These are phyloP conservation scores for Ceratocystis alfenasii DNA, from an alignment of 2,329 filamentous ascomycete species.

Conservation along the genomic window DNA sequence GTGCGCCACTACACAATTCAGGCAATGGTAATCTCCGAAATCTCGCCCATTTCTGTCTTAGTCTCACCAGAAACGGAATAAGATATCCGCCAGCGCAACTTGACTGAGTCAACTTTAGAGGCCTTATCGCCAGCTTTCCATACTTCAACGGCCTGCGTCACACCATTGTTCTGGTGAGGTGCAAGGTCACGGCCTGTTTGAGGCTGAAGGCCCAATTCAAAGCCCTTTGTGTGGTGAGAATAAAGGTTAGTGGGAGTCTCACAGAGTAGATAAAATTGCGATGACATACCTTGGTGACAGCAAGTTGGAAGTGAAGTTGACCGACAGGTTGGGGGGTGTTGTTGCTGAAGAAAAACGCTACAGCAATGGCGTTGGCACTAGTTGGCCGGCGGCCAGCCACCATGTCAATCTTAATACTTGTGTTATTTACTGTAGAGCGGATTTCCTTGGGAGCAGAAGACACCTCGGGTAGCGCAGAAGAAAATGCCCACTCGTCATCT, in stretches of 20 bases:
- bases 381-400: slow-evolving; percentile 49
- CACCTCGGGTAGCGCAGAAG: slow-evolving; percentile 63
- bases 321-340: slow-evolving; percentile 57
- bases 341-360: slow-evolving; percentile 77
- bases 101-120: slow-evolving; percentile 64
- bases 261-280: background rate
- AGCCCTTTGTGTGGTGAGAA: slow-evolving; percentile 44
- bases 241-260: slow-evolving; percentile 21
- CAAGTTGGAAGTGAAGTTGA: slow-evolving; percentile 80
- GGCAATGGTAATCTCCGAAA: slow-evolving; percentile 64
- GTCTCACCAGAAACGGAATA: slow-evolving; percentile 58
- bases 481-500: slow-evolving; percentile 91
- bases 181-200: slow-evolving; percentile 68
- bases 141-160: slow-evolving; percentile 70
- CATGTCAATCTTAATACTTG: slow-evolving; percentile 60
- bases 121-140: slow-evolving; percentile 56
- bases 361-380: slow-evolving; percentile 47
- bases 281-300: slow-evolving; percentile 70
- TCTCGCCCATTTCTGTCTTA: slow-evolving; percentile 73
- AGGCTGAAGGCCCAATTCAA: slow-evolving; percentile 67
- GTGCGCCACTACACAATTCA: slow-evolving; percentile 29
- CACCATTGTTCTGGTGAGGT: slow-evolving; percentile 60
- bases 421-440: slow-evolving; percentile 56
- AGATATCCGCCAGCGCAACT: slow-evolving; percentile 77
- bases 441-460: slow-evolving; percentile 47